phyloP scores from a whole-genome alignment of 2,329 filamentous ascomycete genomes.

The Cytospora mali region DNA sequence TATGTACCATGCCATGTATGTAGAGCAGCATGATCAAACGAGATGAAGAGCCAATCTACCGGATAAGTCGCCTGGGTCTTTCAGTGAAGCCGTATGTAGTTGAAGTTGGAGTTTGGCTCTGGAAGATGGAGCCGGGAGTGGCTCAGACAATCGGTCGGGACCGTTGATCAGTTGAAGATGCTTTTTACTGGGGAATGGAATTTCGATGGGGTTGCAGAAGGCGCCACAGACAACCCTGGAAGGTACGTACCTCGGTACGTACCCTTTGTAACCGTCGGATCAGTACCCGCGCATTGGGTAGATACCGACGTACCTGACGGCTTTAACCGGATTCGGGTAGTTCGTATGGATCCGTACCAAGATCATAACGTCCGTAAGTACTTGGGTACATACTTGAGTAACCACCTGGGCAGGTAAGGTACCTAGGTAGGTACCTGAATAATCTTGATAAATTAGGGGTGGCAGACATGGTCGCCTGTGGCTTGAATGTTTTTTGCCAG shows the following conservation, averaged over 20 bases:
- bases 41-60: not conserved
- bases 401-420: not conserved
- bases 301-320: not conserved
- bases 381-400: not conserved
- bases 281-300: not conserved
- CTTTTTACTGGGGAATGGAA: conserved; percentile 1
- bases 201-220: not conserved
- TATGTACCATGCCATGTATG: not conserved
- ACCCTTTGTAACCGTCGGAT: not conserved
- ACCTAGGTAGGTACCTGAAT: not conserved
- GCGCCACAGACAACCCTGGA: not conserved
- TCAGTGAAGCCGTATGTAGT: too few relatives aligned
- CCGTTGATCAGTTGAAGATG: not conserved
- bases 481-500: not conserved
- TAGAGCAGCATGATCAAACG: not conserved
- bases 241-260: not conserved
- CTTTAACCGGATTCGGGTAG: too few relatives aligned
- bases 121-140: not conserved
- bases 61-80: not conserved
- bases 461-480: not conserved
- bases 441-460: not conserved
- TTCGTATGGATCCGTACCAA: too few relatives aligned
- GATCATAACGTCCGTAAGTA: not conserved
- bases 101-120: not conserved
- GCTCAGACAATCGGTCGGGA: not conserved